Evolutionary conservation across 1,139 yeast species (phyloP).

Genomic region (Lodderomyces orthopsilosis): DNA sequence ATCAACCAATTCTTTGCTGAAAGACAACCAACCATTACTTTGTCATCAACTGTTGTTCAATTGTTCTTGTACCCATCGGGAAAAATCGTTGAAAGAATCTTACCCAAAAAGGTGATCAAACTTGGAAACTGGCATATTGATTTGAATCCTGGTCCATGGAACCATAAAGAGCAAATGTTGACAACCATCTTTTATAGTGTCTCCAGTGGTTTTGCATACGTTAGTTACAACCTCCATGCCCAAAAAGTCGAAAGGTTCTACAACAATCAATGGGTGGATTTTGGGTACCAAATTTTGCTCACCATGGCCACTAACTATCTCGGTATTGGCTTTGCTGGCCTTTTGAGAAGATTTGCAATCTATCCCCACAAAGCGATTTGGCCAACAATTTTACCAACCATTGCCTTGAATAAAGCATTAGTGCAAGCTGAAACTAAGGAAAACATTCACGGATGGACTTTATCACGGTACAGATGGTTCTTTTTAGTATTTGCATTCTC

Average conservation of each 20-base stretch:
- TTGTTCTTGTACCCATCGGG: slow-evolving; percentile 61
- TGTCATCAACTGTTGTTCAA: slow-evolving; percentile 50
- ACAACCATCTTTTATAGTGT: slow-evolving; percentile 37
- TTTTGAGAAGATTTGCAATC: slow-evolving; percentile 50
- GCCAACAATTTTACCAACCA: slow-evolving; percentile 52
- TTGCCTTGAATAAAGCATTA: slow-evolving; percentile 54
- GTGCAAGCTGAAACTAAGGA: slow-evolving; percentile 40
- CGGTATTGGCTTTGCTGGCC: slow-evolving; percentile 62
- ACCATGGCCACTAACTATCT: slow-evolving; percentile 52
- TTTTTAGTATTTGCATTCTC: slow-evolving; percentile 31
- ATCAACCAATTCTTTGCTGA: slow-evolving; percentile 58
- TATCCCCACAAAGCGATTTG: slow-evolving; percentile 54
- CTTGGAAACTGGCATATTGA: slow-evolving; percentile 33
- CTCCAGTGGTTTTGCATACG: slow-evolving; percentile 24
- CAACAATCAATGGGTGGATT: slow-evolving; percentile 39
- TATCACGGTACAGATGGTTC: slow-evolving; percentile 49
- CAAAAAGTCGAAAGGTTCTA: slow-evolving; percentile 28
- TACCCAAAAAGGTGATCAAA: slow-evolving; percentile 51
- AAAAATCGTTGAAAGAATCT: slow-evolving; percentile 26
- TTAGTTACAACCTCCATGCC: slow-evolving; percentile 19
- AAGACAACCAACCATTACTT: slow-evolving; percentile 50
- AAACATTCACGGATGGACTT: slow-evolving; percentile 50
- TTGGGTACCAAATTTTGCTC: slow-evolving; percentile 50
- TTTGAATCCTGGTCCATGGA: slow-evolving; percentile 62
- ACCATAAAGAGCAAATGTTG: slow-evolving; percentile 60